Evolutionary conservation across 129 eudicot species (phyloP), one percentile per base, ranked within the genome.

Genomic region (Chrysanthemum seticuspe): DNA sequence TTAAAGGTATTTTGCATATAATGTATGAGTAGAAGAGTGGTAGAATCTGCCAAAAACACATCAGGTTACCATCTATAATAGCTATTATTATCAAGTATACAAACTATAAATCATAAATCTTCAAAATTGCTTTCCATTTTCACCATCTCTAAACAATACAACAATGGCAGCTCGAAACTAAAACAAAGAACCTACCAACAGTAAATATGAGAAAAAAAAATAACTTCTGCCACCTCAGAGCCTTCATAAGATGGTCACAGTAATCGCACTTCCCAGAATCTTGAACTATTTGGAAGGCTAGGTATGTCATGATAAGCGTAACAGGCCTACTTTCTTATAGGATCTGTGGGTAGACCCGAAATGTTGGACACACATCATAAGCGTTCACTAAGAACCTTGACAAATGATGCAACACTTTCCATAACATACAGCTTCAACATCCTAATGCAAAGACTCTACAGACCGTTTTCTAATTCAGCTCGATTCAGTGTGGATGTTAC

Each of bases 401-500:
- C 5, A 50, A 58, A 72, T 14, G 10, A 59, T 59, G 76, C 67
- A 59, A 15, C 2, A 25, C 18, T 50, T 14, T n/a, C 29, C 49
- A 61, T 61, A 40, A 21, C 19, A 2, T 69, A 68, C 73, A 68
- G 47, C 49, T 51, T 51, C 63, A 67, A 67, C 15, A 49, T 5
- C 57, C 36, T 18, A 64, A 53, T 54, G 72, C 75, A 68, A 16
- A 5, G 62, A 70, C 67, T 63, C 67, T 84, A 88, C 65, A 79
- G 34, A 68, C 83, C 81, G 16, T 87, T 87, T 51, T 92, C 96
- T 66, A 84, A 49, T 52, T 82, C 86, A 12, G 98, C 98, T 67
- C 90, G 85, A 73, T 85, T 93, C 70, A 93, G 67, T 64, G 88
- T 92, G 69, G 90, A 76, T 70, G 89, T 80, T 34, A 93, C 92